Conservation (phyloP, 768 basidiomycete species). For the Boletus rex-veris region DNA sequence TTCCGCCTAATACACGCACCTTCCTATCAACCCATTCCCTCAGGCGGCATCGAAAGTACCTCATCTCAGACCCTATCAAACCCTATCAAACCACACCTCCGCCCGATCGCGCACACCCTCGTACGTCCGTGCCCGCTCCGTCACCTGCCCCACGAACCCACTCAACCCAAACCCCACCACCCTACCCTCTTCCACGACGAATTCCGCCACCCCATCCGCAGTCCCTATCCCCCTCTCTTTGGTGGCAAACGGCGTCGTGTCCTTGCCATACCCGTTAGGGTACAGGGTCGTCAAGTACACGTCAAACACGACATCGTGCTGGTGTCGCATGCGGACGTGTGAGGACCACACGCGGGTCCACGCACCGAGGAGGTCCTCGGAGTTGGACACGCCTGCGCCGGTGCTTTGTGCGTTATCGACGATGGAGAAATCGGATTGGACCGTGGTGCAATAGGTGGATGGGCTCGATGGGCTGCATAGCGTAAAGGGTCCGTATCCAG, state of each 20-base stretch:
- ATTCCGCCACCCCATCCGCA: constrained; percentile 11
- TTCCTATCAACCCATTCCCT: no score
- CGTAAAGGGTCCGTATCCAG: constrained; percentile 37
- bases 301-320: constrained; percentile 19
- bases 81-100: constrained; percentile 32
- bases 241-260: constrained; percentile 30
- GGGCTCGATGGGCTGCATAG: constrained; percentile 32
- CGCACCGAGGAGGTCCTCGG: constrained; percentile 26
- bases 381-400: neutral
- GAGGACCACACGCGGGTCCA: constrained; percentile 36
- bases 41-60: no score
- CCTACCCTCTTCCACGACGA: constrained; percentile 25
- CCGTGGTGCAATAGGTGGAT: constrained; percentile 22
- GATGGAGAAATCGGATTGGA: constrained; percentile 27
- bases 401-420: constrained; percentile 17
- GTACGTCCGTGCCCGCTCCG: constrained; percentile 19
- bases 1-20: no score
- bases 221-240: constrained; percentile 8
- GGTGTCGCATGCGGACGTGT: constrained; percentile 35
- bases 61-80: no score
- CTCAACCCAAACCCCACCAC: constrained; percentile 32
- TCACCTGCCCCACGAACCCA: constrained; percentile 11
- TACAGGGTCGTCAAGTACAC: constrained; percentile 28
- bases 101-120: constrained; percentile 22
- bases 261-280: constrained; percentile 37